A percentile compares a stretch with the other conserved stretches of the same genome.
These are phyloP conservation scores for Phylloporus scabripes DNA, from an alignment of 768 basidiomycete genomes.

Conservation along the genomic window DNA sequence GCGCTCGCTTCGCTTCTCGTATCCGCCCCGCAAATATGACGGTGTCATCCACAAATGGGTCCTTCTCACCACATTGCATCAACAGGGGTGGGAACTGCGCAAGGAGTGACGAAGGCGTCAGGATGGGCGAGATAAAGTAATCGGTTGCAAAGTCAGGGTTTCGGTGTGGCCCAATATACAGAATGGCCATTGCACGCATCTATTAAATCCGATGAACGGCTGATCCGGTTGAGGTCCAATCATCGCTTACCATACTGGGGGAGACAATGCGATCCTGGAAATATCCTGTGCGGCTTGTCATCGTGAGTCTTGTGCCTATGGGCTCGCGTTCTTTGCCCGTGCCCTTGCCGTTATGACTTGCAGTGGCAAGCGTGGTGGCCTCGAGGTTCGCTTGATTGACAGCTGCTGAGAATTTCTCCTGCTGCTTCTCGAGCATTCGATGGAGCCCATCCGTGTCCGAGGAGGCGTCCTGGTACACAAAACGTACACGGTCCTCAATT, in stretches of 20 bases:
- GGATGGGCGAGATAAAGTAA: conserved; percentile 93
- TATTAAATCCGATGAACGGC: conserved; percentile 31
- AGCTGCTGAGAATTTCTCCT: conserved; percentile 47
- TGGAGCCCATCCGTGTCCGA: conserved; percentile 13
- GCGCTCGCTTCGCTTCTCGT: conserved; percentile 88
- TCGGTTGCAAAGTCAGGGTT: conserved; percentile 94
- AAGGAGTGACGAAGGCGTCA: conserved; percentile 76
- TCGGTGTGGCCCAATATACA: conserved; percentile 91
- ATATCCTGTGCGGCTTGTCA: conserved; percentile 91
- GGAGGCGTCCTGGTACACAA: conserved; percentile 36
- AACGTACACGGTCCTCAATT: conserved; percentile 67
- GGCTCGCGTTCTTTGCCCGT: conserved; percentile 44
- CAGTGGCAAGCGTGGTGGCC: conserved; percentile 35
- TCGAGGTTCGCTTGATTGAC: conserved; percentile 46
- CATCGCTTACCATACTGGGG: conserved; percentile 81
- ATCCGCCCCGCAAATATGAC: conserved; percentile 94
- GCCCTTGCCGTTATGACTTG: conserved; percentile 24
- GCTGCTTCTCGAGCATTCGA: conserved; percentile 40
- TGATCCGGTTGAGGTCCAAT: conserved; percentile 5
- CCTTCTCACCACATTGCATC: conserved; percentile 94
- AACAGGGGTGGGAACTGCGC: conserved; percentile 92
- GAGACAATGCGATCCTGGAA: conserved; percentile 93
- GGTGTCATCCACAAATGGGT: conserved; percentile 95
- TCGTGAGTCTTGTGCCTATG: conserved; percentile 84
- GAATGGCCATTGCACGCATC: conserved; percentile 99